A percentile compares a stretch with the other conserved stretches of the same genome.
These are phyloP conservation scores for Trichoderma lentiforme DNA, from an alignment of 2,329 filamentous ascomycete species.

Conservation along the genomic window DNA sequence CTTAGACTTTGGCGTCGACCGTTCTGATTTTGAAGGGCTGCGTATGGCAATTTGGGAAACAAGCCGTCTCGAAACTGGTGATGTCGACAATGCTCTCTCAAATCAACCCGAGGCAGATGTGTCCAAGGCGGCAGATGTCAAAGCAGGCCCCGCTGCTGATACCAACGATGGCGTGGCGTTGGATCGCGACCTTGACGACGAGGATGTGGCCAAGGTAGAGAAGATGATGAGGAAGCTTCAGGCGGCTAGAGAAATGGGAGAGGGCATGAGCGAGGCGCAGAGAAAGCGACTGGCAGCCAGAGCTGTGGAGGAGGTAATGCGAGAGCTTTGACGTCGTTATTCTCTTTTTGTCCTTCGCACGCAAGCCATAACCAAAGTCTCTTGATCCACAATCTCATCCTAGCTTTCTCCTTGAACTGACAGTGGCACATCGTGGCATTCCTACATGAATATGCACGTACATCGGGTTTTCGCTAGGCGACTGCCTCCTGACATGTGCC, in stretches of 20 bases:
- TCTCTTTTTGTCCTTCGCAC: neutral
- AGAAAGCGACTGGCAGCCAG: constrained; percentile 58
- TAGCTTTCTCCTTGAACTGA: neutral
- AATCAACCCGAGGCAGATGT: constrained; percentile 16
- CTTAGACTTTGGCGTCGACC: constrained; percentile 52
- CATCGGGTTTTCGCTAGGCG: too few relatives aligned
- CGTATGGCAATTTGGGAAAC: constrained; percentile 50
- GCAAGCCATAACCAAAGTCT: neutral
- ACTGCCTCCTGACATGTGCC: neutral
- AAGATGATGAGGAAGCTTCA: constrained; percentile 63
- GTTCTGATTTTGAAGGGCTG: constrained; percentile 51
- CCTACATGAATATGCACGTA: neutral
- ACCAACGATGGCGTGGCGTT: neutral
- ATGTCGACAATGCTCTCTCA: constrained; percentile 24
- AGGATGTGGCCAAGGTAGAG: constrained; percentile 58
- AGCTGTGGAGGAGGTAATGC: constrained; percentile 64
- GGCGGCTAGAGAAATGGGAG: constrained; percentile 57
- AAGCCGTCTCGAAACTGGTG: constrained; percentile 20
- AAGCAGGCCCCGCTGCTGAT: neutral
- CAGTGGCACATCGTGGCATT: neutral
- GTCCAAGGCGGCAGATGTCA: constrained; percentile 17
- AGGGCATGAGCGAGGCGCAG: constrained; percentile 58
- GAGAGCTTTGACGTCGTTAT: constrained; percentile 41
- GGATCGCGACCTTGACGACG: constrained; percentile 38
- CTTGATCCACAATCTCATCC: neutral